Evolutionary conservation across 495 filamentous ascomycete genomes (phyloP), one percentile per base, ranked within the genome.

Genomic region (Astrocystis sublimbata): DNA sequence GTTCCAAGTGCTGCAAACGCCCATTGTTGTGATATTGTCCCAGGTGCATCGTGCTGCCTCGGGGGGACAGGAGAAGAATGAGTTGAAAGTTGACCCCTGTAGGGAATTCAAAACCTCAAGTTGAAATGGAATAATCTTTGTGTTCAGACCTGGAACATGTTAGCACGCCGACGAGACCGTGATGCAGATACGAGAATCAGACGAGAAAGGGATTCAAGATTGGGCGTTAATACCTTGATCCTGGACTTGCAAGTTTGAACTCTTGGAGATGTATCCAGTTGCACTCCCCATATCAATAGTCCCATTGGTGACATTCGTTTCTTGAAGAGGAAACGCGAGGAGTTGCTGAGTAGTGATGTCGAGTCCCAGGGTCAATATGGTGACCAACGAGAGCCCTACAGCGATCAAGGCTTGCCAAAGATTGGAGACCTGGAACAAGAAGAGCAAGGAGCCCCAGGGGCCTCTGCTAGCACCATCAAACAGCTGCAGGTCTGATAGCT

Each of bases 381-480:
- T 65, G 33, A 65, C 57, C 4, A 65, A 21, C 6, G 57, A 46
- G 12, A 65, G 40, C 2, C 46, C 47, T n/a, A n/a, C n/a, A n/a
- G n/a, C n/a, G n/a, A n/a, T n/a, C n/a, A n/a, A n/a, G n/a, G n/a
- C n/a, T n/a, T n/a, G n/a, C 62, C 47, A 65, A 12, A 45, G 47
- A 13, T 53, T 46, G 13, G 55, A n/a, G 2, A 50, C 56, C 17
- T 33, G 30, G 41, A 31, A 23, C 17, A 67, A 53, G 12, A 64
- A 46, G 3, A 62, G 3, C 4, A 62, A 45, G 12, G 65, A 68
- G 13, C 65, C 65, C 17, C 60, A 54, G 2, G 62, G 62, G 9
- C 65, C 65, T 0, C 65, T 58, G 35, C 62, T 60, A 9, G 79
- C 77, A 21, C 73, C 74, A 58, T 81, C 80, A 19, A 76, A 68